Percentiles rank a stretch among this genome's conserved stretches.
phyloP scores from a whole-genome alignment of 202 grass and related monocot genomes.

The Digitaria exilis region DNA sequence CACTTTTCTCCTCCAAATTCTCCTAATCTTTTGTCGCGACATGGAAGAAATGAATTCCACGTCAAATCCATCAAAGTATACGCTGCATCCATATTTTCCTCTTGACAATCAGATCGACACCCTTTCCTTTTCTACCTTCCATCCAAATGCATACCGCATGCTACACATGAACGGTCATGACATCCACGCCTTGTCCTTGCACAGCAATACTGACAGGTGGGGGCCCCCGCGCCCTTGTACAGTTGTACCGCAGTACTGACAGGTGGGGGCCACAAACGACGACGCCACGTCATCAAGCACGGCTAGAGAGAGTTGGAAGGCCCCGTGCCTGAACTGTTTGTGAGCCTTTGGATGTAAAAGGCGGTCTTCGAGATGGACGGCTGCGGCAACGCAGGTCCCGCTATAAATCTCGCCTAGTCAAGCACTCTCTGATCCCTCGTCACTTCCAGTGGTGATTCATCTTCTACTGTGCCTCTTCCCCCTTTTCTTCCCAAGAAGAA shows the following conservation, averaged over 20 bases:
- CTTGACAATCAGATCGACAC: not conserved
- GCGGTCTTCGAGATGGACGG: not conserved
- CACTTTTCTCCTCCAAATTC: not conserved
- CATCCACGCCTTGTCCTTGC: no score
- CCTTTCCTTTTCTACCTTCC: not conserved
- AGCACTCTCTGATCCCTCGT: not conserved
- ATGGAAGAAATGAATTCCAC: not conserved
- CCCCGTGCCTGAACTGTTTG: fast-evolving
- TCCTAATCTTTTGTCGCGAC: not conserved
- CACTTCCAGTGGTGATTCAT: not conserved
- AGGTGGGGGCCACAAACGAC: no score
- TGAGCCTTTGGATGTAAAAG: not conserved
- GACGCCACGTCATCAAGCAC: no score
- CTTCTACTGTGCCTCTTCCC: not conserved
- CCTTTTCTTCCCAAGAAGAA: not conserved
- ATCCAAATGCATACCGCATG: not conserved
- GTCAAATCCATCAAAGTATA: not conserved
- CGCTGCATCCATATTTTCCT: not conserved
- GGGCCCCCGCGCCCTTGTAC: no score
- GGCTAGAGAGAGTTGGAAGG: not conserved
- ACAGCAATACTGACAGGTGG: not conserved
- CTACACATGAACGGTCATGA: no score
- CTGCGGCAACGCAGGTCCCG: not conserved
- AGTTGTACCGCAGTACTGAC: not conserved
- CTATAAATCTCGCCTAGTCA: not conserved